Conservation (phyloP, 2,329 filamentous ascomycete species). For the Aspergillus alliaceus region DNA sequence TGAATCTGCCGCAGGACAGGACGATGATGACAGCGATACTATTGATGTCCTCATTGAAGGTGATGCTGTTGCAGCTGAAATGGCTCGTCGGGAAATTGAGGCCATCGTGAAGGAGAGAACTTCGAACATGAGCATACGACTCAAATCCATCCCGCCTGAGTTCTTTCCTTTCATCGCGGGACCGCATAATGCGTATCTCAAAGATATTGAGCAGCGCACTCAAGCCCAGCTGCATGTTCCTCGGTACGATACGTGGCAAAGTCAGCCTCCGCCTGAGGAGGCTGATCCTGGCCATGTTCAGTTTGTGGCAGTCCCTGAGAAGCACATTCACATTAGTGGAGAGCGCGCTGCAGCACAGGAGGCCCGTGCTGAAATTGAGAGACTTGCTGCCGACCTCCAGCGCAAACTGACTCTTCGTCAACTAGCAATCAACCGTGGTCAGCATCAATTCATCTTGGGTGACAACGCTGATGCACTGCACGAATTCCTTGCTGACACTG, state of each 20-base stretch:
- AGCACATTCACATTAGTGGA: conserved; percentile 81
- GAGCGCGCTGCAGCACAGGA: conserved; percentile 81
- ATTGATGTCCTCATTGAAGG: conserved; percentile 90
- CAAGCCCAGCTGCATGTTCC: conserved; percentile 83
- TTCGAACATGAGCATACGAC: conserved; percentile 75
- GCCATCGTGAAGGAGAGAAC: conserved; percentile 85
- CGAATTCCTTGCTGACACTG: conserved; percentile 86
- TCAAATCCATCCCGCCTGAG: conserved; percentile 83
- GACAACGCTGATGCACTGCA: conserved; percentile 76
- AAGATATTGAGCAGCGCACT: conserved; percentile 68
- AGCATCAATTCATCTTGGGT: conserved; percentile 94
- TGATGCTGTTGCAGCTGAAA: conserved; percentile 81
- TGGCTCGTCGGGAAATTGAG: conserved; percentile 79
- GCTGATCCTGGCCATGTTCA: conserved; percentile 64
- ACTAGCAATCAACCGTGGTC: conserved; percentile 76
- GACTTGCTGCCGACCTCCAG: conserved; percentile 72
- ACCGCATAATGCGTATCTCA: conserved; percentile 66
- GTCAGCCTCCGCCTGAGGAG: conserved; percentile 65
- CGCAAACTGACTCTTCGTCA: conserved; percentile 75
- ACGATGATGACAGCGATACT: conserved; percentile 73
- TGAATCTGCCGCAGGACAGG: conserved; percentile 62
- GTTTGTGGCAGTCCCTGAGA: conserved; percentile 71
- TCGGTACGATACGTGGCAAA: conserved; percentile 71
- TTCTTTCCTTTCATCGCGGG: conserved; percentile 96
- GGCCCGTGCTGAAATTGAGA: conserved; percentile 77